Evolutionary conservation across 2,329 filamentous ascomycete species (phyloP).

Genomic region (Cryoendolithus antarcticus): DNA sequence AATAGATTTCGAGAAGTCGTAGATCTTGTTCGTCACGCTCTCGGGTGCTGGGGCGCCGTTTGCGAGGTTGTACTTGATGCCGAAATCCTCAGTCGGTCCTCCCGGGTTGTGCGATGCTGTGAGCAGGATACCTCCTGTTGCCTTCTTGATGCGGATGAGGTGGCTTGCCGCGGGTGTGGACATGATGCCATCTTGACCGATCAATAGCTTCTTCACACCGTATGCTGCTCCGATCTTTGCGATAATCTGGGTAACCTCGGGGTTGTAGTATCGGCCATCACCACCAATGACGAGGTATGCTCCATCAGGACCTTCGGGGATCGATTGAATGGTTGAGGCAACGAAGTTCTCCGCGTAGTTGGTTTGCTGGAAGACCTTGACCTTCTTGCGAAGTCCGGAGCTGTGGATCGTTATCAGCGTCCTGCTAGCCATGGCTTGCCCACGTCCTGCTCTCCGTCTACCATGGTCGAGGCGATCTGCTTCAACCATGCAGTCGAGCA

Average conservation of each 20-base stretch:
- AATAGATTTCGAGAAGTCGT: constrained; percentile 76
- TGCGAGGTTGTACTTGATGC: constrained; percentile 98
- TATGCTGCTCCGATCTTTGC: constrained; percentile 95
- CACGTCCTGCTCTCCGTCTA: no score
- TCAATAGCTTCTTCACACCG: constrained; percentile 95
- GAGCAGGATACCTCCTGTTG: constrained; percentile 90
- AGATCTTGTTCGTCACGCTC: constrained; percentile 96
- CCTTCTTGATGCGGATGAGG: constrained; percentile 85
- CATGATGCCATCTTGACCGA: constrained; percentile 92
- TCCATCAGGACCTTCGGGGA: constrained; percentile 82
- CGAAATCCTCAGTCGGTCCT: constrained; percentile 93
- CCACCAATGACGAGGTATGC: constrained; percentile 92
- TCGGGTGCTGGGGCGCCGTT: constrained; percentile 95
- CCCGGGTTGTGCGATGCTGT: constrained; percentile 98
- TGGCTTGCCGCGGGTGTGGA: constrained; percentile 94
- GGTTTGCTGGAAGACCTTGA: constrained; percentile 88
- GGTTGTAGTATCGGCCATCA: constrained; percentile 95
- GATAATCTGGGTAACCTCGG: constrained; percentile 90
- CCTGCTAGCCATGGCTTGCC: no score
- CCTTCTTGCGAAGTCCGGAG: constrained; percentile 97
- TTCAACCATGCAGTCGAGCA: no score
- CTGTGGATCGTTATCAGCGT: constrained; percentile 34
- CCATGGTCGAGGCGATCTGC: no score
- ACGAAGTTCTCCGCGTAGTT: constrained; percentile 97
- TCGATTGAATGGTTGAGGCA: constrained; percentile 85